phyloP scores from a whole-genome alignment of 225 moss, liverwort and hornwort species.

The Marchantia polymorpha region DNA sequence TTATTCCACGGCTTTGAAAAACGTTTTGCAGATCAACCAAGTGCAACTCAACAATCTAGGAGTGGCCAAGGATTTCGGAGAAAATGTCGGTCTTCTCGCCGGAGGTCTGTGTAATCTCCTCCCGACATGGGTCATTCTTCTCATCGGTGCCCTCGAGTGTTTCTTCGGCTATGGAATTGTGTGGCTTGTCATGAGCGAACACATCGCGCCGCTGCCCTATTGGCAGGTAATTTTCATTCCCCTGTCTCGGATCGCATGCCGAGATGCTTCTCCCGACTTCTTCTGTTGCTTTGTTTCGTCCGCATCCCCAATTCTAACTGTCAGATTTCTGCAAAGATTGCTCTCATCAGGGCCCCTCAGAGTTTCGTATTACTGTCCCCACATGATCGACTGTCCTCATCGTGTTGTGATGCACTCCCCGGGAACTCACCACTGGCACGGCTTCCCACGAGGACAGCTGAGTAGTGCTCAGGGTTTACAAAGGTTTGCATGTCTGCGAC shows the following conservation, averaged over 20 bases:
- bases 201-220: constrained; percentile 58
- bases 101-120: constrained; percentile 72
- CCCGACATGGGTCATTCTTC: constrained; percentile 69
- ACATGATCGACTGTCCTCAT: no score
- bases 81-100: constrained; percentile 71
- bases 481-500: no score
- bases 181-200: constrained; percentile 61
- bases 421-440: no score
- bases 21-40: constrained; percentile 64
- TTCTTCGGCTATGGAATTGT: constrained; percentile 65
- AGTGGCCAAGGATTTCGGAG: constrained; percentile 87
- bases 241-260: neutral
- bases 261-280: no score
- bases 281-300: no score
- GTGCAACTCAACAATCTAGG: constrained; percentile 79
- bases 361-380: no score
- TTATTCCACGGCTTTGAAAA: constrained; percentile 63
- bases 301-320: no score
- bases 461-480: no score
- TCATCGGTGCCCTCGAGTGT: constrained; percentile 74
- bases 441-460: no score
- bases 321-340: no score
- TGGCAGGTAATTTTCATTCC: constrained; percentile 54
- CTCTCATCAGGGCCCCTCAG: no score
- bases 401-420: no score